Base-by-base conservation (phyloP, 208 protist species). In the Leishmania arabica region DNA sequence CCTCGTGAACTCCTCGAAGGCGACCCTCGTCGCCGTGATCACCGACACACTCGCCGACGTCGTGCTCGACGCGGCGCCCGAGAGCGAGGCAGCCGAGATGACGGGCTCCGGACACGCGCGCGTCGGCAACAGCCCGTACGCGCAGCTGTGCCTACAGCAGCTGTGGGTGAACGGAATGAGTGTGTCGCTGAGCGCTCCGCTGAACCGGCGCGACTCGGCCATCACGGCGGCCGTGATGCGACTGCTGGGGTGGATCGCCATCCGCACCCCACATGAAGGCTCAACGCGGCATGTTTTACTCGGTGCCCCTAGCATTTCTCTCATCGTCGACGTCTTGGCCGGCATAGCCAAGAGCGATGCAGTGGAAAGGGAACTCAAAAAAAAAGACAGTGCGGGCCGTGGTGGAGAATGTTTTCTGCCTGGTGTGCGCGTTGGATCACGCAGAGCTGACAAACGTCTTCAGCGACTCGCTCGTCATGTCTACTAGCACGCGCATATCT, bases 401-500 rank as follows among this genome's bases (percentile, higher is more conserved):
- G 0, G 81, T 87, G n/a, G 82, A 81, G 42, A 70, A 78, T 17
- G 71, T 73, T 13, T 71, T 85, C 21, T 42, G 66, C 31, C 64
- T 89, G 2, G 42, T 88, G n/a, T 75, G 75, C n/a, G 79, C 65
- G 15, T 40, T 93, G 37, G 68, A 85, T n/a, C 83, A 53, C 19
- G 34, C 42, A 31, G 80, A 85, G 34, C 77, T 82, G 45, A 66
- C 75, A 15, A 79, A 64, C 58, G 77, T 88, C 53, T 78, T 88
- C 31, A 56, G 56, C 24, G 84, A 84, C 65, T 80, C 64, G 40
- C 40, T 86, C 56, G 79, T 95, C 34, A 74, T 70, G 68, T 84
- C 84, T 17, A 82, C 93, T 3, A 81, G 87, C 65, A 93, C 90
- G 0, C 79, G 93, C 51, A 80, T 89, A 19, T 88, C 91, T 31